Evolutionary conservation across 2,329 filamentous ascomycete species (phyloP).

Genomic region (Alternaria sp.): DNA sequence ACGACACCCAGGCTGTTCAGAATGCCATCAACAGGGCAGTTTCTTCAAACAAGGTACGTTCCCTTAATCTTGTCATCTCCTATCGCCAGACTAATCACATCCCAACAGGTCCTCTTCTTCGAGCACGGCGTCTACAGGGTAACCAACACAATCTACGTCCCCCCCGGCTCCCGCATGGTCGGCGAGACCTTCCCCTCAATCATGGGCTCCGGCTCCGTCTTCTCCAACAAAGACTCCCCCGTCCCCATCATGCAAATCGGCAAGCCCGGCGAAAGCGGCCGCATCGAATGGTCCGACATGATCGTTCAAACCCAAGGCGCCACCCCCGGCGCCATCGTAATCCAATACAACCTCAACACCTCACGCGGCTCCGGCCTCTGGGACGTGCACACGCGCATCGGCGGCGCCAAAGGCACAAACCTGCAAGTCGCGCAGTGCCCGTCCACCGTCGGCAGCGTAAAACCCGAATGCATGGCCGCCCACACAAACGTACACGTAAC

Average conservation of each 20-base stretch:
- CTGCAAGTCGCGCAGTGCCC: conserved; percentile 79
- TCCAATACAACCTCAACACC: conserved; percentile 72
- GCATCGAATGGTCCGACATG: conserved; percentile 75
- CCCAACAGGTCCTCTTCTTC: conserved; percentile 58
- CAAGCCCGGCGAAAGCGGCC: conserved; percentile 67
- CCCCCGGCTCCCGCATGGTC: conserved; percentile 77
- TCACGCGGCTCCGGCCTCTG: conserved; percentile 69
- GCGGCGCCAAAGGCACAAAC: conserved; percentile 77
- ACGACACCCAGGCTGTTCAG: conserved; percentile 84
- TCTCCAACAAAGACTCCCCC: conserved; percentile 59
- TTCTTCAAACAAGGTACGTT: conserved; percentile 53
- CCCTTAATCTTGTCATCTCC: too few relatives aligned
- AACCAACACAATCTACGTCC: conserved; percentile 63
- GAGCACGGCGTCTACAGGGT: conserved; percentile 66
- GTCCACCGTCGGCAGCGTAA: conserved; percentile 65
- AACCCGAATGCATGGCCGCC: conserved; percentile 70
- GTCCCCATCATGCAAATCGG: conserved; percentile 72
- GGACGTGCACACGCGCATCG: conserved; percentile 88
- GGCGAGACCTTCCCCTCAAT: conserved; percentile 87
- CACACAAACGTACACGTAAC: conserved; percentile 64
- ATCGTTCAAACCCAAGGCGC: conserved; percentile 73
- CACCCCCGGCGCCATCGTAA: conserved; percentile 72
- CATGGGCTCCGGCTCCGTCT: conserved; percentile 72
- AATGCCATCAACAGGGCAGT: conserved; percentile 70
- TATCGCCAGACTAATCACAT: too few relatives aligned